phyloP scores from a whole-genome alignment of 257 asterid genomes.

The Lycium barbarum region DNA sequence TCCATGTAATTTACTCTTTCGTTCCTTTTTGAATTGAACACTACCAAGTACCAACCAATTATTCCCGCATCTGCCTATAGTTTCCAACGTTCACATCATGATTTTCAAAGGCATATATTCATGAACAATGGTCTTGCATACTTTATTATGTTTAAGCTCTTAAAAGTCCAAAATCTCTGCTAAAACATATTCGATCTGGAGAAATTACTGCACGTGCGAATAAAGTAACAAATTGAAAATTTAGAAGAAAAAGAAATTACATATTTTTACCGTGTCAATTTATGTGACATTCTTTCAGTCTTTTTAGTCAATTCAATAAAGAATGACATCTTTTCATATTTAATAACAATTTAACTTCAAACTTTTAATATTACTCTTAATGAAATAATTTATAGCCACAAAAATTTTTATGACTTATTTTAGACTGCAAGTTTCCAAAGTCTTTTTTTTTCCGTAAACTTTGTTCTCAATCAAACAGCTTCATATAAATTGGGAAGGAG shows the following conservation, averaged over 20 bases:
- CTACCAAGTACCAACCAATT: neutral
- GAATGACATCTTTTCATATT: too few species aligned
- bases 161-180: neutral
- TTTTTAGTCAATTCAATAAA: too few species aligned
- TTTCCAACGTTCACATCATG: neutral
- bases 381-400: too few species aligned
- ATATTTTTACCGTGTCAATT: too few species aligned
- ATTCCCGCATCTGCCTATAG: neutral
- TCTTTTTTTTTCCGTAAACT: neutral
- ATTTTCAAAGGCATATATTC: neutral
- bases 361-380: too few species aligned
- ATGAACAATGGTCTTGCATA: neutral
- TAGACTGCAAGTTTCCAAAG: neutral
- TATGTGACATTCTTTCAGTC: too few species aligned
- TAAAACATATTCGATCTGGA: neutral
- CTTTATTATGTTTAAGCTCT: neutral
- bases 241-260: neutral
- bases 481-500: too few species aligned
- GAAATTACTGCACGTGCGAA: too few species aligned
- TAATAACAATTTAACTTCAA: too few species aligned
- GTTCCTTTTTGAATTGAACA: neutral
- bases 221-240: too few species aligned
- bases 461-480: too few species aligned
- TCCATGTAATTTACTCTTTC: neutral
- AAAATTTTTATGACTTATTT: too few species aligned